phyloP scores from a whole-genome alignment of 768 basidiomycete genomes.

The Hericium erinaceus region DNA sequence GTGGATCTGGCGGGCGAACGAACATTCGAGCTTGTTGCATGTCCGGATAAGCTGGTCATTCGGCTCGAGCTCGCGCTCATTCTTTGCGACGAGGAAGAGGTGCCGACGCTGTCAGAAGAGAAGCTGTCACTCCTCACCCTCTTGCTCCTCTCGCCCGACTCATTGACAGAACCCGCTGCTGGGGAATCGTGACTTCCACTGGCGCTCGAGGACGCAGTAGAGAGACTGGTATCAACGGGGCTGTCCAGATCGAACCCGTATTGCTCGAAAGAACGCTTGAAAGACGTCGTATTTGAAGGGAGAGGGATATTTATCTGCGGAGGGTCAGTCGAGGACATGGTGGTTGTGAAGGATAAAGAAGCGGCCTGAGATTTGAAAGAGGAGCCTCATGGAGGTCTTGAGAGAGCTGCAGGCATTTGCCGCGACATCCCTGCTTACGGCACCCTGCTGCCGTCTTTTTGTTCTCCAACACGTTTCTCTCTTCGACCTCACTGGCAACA shows the following conservation, averaged over 20 bases:
- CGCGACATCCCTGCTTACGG: no score
- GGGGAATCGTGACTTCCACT: slow-evolving; percentile 15
- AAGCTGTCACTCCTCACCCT: slow-evolving; percentile 11
- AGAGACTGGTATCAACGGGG: slow-evolving; percentile 19
- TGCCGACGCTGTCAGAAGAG: slow-evolving; percentile 6
- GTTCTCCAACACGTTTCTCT: no score
- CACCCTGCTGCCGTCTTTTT: no score
- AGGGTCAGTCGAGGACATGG: slow-evolving; percentile 26
- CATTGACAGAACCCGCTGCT: slow-evolving; percentile 10
- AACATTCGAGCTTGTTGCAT: not conserved
- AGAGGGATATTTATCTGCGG: slow-evolving; percentile 47
- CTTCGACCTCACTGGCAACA: no score
- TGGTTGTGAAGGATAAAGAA: slow-evolving; percentile 14
- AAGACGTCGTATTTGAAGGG: slow-evolving; percentile 40
- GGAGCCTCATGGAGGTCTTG: not conserved
- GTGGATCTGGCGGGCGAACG: not conserved
- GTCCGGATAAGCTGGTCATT: not conserved
- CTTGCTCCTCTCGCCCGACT: slow-evolving; percentile 10
- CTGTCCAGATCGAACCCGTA: slow-evolving; percentile 49
- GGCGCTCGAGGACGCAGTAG: slow-evolving; percentile 18
- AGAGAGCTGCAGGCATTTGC: no score
- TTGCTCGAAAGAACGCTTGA: slow-evolving; percentile 52
- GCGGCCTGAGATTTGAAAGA: not conserved
- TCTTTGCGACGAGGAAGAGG: slow-evolving; percentile 3
- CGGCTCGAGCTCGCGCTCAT: not conserved